These are phyloP conservation scores for Hypoxylon sp. DNA, from an alignment of 2,329 filamentous ascomycete genomes.

Conservation along the genomic window DNA sequence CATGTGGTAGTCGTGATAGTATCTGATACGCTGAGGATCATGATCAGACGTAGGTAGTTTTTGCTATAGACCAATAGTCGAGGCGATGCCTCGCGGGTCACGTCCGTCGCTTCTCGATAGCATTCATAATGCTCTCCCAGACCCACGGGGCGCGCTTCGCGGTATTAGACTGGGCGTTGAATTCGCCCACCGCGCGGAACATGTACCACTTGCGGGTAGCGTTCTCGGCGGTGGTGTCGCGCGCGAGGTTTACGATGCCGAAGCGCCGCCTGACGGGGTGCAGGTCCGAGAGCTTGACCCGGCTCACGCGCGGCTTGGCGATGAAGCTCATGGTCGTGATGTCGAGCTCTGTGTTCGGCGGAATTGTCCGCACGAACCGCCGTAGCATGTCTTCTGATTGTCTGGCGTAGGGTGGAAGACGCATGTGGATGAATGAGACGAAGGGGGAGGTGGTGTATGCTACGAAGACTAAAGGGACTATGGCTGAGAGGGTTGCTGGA, in stretches of 20 bases:
- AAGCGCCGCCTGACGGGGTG: slow-evolving; percentile 49
- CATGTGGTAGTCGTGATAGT: background rate
- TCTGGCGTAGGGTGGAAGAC: slow-evolving; percentile 75
- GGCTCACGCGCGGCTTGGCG: slow-evolving; percentile 63
- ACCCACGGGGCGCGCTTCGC: slow-evolving; percentile 53
- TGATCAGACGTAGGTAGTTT: background rate
- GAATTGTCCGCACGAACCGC: slow-evolving; percentile 63
- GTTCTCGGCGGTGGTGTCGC: slow-evolving; percentile 51
- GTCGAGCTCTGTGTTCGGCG: slow-evolving; percentile 62
- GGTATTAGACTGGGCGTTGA: slow-evolving; percentile 53
- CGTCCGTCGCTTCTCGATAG: slow-evolving; percentile 43
- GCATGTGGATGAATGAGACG: slow-evolving; percentile 78
- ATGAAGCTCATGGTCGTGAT: slow-evolving; percentile 69
- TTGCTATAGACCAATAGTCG: background rate
- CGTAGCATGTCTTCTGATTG: slow-evolving; percentile 68
- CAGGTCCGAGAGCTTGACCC: slow-evolving; percentile 54
- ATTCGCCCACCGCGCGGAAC: slow-evolving; percentile 55
- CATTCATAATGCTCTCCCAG: slow-evolving; percentile 53
- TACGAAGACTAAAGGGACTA: slow-evolving; percentile 75
- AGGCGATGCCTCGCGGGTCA: background rate
- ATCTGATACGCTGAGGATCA: background rate
- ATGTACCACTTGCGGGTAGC: slow-evolving; percentile 54
- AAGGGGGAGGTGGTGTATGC: slow-evolving; percentile 76
- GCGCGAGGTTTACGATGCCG: slow-evolving; percentile 57
- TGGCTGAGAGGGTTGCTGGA: slow-evolving; percentile 69